Conservation (phyloP, 2,329 filamentous ascomycete species). For the Venturiaceae sp. region DNA sequence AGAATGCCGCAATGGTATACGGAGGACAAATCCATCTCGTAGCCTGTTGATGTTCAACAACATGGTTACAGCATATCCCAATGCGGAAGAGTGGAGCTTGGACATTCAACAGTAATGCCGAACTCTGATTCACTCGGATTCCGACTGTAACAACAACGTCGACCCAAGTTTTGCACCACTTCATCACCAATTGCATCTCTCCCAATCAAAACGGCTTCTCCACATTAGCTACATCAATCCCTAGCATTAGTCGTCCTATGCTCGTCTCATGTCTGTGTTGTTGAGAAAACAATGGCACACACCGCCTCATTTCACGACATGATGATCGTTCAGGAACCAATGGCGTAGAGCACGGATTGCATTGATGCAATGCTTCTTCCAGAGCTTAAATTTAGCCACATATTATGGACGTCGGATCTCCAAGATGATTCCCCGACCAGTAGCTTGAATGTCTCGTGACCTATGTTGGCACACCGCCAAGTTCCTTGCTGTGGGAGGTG, state of each 20-base stretch:
- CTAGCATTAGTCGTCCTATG: no score
- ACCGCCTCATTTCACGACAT: background rate
- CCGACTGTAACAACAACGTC: background rate
- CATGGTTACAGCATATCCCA: background rate
- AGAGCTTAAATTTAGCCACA: background rate
- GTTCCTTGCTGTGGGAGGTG: background rate
- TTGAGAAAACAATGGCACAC: background rate
- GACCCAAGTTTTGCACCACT: background rate
- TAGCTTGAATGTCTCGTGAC: no score
- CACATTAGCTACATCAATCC: no score
- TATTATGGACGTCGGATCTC: background rate
- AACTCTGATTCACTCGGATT: background rate
- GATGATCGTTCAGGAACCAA: background rate
- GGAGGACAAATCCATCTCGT: background rate
- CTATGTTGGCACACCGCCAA: background rate
- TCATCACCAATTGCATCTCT: background rate
- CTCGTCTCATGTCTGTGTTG: background rate
- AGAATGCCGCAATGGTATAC: background rate
- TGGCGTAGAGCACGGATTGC: background rate
- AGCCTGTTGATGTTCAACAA: background rate
- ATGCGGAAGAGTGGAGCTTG: background rate
- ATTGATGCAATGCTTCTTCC: background rate
- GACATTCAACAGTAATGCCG: background rate
- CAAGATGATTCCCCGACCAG: background rate
- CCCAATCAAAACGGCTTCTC: background rate